A percentile compares a stretch with the other conserved stretches of the same genome.
phyloP scores from a whole-genome alignment of 495 filamentous ascomycete genomes.

The Penicillium salamii region DNA sequence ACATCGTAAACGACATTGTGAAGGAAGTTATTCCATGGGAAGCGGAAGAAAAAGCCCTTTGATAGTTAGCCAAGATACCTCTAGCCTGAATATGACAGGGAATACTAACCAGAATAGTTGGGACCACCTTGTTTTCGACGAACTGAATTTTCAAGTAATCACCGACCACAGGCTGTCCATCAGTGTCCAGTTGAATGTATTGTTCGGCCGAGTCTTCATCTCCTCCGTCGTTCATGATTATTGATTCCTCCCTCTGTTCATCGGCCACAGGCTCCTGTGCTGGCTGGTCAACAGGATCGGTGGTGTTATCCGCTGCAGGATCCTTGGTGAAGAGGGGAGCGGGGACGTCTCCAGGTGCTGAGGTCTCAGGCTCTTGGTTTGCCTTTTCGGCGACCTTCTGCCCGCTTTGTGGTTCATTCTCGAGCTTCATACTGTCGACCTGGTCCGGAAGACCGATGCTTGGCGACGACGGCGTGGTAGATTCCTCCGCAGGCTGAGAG shows the following conservation, averaged over 20 bases:
- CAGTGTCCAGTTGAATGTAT: constrained; percentile 56
- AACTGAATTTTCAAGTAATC: constrained; percentile 97
- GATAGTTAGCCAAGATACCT: constrained; percentile 1
- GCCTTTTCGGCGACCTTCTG: constrained; percentile 1
- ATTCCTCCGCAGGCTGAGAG: not conserved
- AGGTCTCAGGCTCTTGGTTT: constrained; percentile 34
- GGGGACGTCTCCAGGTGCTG: constrained; percentile 64
- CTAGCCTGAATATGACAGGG: not conserved
- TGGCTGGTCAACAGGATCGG: constrained; percentile 20
- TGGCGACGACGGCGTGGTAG: constrained; percentile 43
- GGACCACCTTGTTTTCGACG: constrained; percentile 89
- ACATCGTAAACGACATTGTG: constrained; percentile 99
- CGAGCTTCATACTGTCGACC: constrained; percentile 51
- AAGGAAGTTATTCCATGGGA: constrained; percentile 99
- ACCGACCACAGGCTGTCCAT: constrained; percentile 87
- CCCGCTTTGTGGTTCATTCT: constrained; percentile 23
- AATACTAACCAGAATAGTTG: constrained; percentile 81
- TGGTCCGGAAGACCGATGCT: constrained; percentile 50
- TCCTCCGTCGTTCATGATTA: constrained; percentile 22
- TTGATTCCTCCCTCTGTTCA: constrained; percentile 19
- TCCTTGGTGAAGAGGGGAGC: constrained; percentile 58
- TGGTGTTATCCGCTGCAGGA: constrained; percentile 14
- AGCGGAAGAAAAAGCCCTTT: constrained; percentile 94
- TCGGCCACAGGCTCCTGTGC: constrained; percentile 21
- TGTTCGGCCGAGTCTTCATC: constrained; percentile 38